Percentiles rank a stretch among this genome's conserved stretches.
These are phyloP conservation scores for Arabidopsis arenosa DNA, from an alignment of 345 rosid species.

Conservation along the genomic window DNA sequence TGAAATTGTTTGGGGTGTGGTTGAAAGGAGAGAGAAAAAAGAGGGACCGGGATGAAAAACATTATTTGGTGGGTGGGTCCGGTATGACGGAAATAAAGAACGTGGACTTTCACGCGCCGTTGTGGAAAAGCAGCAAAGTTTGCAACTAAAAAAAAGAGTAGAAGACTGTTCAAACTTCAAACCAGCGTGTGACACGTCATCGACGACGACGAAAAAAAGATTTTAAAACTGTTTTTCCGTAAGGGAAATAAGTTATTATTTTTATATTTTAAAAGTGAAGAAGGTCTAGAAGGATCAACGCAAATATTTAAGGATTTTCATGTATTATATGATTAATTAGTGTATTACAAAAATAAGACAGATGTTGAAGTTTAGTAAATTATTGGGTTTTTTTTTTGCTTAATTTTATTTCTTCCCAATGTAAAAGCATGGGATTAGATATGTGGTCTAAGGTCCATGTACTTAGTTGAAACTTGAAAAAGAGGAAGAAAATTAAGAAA, in stretches of 20 bases:
- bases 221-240: not conserved
- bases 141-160: constrained; percentile 52
- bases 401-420: not conserved
- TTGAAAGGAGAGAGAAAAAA: constrained; percentile 62
- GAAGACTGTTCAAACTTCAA: constrained; percentile 35
- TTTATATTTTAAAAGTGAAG: not conserved
- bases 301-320: not conserved
- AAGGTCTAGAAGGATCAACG: constrained; percentile 11
- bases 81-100: constrained; percentile 52
- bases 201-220: not conserved
- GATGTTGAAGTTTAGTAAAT: not conserved
- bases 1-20: constrained; percentile 91
- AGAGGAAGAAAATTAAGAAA: constrained; percentile 9
- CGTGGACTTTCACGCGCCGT: constrained; percentile 54
- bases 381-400: not conserved
- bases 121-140: constrained; percentile 70
- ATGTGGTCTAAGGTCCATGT: constrained; percentile 15
- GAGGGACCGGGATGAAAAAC: constrained; percentile 69
- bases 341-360: not conserved
- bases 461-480: constrained; percentile 6
- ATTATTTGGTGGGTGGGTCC: constrained; percentile 57
- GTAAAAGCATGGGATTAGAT: constrained; percentile 5
- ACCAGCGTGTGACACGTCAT: constrained; percentile 40
- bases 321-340: constrained; percentile 1
- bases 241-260: not conserved